phyloP scores from a whole-genome alignment of 495 filamentous ascomycete genomes.

The Copromyces sp. region DNA sequence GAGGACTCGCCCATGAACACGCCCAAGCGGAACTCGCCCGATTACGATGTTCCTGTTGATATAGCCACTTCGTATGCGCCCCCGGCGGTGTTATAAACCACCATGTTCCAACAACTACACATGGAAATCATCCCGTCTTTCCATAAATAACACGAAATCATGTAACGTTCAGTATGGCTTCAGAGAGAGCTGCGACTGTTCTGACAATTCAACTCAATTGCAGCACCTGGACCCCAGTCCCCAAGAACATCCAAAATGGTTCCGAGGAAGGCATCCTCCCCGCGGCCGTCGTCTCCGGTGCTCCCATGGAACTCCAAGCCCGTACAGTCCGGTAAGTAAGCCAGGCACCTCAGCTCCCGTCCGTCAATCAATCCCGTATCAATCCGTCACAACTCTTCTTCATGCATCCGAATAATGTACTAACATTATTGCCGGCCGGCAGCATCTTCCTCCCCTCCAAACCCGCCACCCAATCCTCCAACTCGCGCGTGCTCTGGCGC shows the following conservation, averaged over 20 bases:
- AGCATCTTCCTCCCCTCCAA: slow-evolving; percentile 89
- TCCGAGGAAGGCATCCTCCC: slow-evolving; percentile 71
- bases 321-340: slow-evolving; percentile 82
- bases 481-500: slow-evolving; percentile 75
- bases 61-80: slow-evolving; percentile 66
- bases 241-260: slow-evolving; percentile 79
- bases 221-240: slow-evolving; percentile 82
- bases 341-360: too few relatives aligned
- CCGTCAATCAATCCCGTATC: too few relatives aligned
- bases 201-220: background rate
- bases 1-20: slow-evolving; percentile 23
- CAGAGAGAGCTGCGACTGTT: background rate
- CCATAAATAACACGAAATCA: background rate
- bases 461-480: slow-evolving; percentile 86
- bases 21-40: slow-evolving; percentile 53
- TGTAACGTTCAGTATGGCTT: background rate
- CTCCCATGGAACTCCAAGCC: slow-evolving; percentile 85
- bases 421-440: background rate
- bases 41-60: slow-evolving; percentile 69
- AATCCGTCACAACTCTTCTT: too few relatives aligned
- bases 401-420: too few relatives aligned
- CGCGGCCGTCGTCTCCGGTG: slow-evolving; percentile 82
- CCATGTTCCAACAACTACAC: background rate
- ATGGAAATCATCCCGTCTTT: background rate
- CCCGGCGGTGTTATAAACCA: background rate